Percentiles rank a stretch among this genome's conserved stretches.
Conservation (phyloP, 192 early-diverging fungal species). For the Helicostylum pulchrum region DNA sequence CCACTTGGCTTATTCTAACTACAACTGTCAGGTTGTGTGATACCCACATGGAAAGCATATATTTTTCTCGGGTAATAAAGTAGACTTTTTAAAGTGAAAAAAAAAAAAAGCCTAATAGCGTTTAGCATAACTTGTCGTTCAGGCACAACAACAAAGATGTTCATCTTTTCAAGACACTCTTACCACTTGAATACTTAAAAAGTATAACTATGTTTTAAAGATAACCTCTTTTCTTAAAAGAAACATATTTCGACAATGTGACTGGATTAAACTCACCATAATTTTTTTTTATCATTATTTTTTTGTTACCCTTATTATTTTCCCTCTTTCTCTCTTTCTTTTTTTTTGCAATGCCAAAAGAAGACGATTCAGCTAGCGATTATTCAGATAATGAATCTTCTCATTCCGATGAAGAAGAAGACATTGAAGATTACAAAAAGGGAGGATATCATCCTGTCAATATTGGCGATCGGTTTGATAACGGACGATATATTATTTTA, state of each 20-base stretch:
- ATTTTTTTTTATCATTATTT: not conserved
- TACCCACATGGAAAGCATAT: too few relatives aligned
- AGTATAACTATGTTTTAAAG: too few relatives aligned
- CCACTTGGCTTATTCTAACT: too few relatives aligned
- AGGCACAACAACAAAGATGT: too few relatives aligned
- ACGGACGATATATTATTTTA: conserved; percentile 79
- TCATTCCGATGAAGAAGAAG: conserved; percentile 69
- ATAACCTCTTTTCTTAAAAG: too few relatives aligned
- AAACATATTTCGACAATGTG: not conserved
- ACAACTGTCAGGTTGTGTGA: too few relatives aligned
- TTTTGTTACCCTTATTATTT: not conserved
- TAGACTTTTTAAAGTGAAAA: too few relatives aligned
- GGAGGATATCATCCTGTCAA: conserved; percentile 91
- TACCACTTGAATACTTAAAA: too few relatives aligned
- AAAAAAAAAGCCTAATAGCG: too few relatives aligned
- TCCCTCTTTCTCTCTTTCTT: not conserved
- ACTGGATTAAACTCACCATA: not conserved
- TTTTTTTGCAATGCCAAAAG: not conserved
- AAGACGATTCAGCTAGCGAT: conserved; percentile 4
- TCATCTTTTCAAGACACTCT: too few relatives aligned
- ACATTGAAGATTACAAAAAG: conserved; percentile 82
- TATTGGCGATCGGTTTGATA: conserved; percentile 76
- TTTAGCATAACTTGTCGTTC: too few relatives aligned
- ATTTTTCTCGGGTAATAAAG: too few relatives aligned
- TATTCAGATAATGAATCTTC: conserved; percentile 7